Conservation (phyloP, 768 basidiomycete species). For the Boletus subcaerulescens region DNA sequence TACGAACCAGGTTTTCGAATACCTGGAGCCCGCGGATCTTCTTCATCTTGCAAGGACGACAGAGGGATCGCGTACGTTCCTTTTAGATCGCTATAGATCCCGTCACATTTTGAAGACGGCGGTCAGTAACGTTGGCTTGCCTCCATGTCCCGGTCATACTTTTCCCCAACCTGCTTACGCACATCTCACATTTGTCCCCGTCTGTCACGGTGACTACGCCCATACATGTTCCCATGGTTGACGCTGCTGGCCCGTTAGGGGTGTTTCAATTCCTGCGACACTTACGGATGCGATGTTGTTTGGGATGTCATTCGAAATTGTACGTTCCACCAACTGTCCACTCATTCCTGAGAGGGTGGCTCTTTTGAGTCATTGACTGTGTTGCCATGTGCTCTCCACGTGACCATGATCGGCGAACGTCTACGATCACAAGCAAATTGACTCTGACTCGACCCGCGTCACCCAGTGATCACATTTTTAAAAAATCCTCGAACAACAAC, state of each 20-base stretch:
- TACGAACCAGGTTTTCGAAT: neutral
- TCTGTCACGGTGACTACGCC: neutral
- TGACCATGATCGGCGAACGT: constrained; percentile 3
- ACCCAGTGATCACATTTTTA: no score
- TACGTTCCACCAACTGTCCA: no score
- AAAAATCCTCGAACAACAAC: neutral
- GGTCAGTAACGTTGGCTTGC: neutral
- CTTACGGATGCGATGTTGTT: neutral
- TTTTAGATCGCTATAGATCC: neutral
- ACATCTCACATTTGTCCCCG: neutral
- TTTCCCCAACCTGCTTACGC: neutral
- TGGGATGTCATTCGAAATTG: neutral
- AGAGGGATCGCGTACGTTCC: neutral
- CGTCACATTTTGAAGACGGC: neutral
- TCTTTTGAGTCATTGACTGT: no score
- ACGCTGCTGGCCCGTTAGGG: neutral
- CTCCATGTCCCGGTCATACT: neutral
- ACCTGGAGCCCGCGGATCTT: neutral
- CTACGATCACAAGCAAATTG: neutral
- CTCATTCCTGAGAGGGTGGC: no score
- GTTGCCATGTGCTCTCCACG: no score
- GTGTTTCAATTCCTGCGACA: neutral
- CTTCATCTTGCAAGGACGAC: neutral
- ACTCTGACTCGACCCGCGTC: neutral
- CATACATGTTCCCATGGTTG: no score